A percentile compares a stretch with the other conserved stretches of the same genome.
Evolutionary conservation across 441 rosid species (phyloP).

Genomic region (Populus hybrid): DNA sequence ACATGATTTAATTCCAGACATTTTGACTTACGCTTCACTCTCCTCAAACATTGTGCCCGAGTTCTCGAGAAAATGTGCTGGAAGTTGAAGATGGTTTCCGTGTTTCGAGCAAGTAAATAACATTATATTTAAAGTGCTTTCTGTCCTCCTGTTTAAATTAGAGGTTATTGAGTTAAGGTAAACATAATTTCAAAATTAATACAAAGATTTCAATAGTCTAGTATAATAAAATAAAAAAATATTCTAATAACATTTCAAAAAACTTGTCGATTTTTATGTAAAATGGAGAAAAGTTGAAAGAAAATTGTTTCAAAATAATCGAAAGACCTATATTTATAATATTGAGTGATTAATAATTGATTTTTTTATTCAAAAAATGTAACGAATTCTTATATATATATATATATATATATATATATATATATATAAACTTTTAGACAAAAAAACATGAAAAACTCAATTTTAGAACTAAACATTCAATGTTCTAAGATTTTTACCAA

Average conservation of each 20-base stretch:
- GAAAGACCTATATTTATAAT: not conserved
- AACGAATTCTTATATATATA: too few relatives aligned
- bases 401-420: too few relatives aligned
- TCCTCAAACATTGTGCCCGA: too few relatives aligned
- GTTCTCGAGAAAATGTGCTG: not conserved
- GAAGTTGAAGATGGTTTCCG: not conserved
- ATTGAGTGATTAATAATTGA: not conserved
- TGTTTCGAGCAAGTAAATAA: not conserved
- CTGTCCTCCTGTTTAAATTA: not conserved
- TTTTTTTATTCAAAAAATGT: too few relatives aligned
- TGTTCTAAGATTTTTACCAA: too few relatives aligned
- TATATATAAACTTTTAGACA: not conserved
- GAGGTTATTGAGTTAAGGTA: not conserved
- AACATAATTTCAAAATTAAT: not conserved
- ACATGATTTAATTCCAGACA: too few relatives aligned
- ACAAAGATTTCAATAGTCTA: not conserved
- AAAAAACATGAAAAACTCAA: not conserved
- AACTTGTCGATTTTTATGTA: not conserved
- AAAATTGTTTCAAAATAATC: not conserved
- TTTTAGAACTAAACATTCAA: too few relatives aligned
- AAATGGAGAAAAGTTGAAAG: not conserved
- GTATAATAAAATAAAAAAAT: not conserved
- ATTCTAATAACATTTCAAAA: not conserved
- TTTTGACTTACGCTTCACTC: too few relatives aligned
- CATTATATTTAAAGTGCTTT: not conserved